phyloP scores from a whole-genome alignment of 257 asterid species.

The Vinca minor region DNA sequence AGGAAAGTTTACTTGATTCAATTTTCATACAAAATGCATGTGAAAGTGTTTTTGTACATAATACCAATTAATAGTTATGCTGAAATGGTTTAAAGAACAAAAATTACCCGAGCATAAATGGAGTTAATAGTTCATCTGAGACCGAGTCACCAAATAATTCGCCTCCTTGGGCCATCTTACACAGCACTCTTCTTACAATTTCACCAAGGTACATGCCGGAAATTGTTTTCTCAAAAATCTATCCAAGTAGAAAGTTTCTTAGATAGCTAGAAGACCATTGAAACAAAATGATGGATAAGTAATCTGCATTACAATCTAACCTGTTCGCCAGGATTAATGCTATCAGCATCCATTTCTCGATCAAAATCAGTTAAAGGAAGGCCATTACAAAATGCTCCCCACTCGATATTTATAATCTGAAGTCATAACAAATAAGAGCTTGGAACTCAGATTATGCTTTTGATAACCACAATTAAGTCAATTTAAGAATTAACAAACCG shows the following conservation, averaged over 20 bases:
- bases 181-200: slow-evolving; percentile 59
- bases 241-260: slow-evolving; percentile 15
- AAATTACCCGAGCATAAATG: slow-evolving; percentile 48
- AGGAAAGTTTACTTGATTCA: slow-evolving; percentile 5
- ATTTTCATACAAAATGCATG: neutral
- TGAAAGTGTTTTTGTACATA: neutral
- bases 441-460: neutral
- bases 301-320: slow-evolving; percentile 20
- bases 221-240: slow-evolving; percentile 74
- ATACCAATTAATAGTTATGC: neutral
- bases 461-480: neutral
- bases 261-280: neutral
- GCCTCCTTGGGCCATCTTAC: slow-evolving; percentile 50
- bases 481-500: slow-evolving; percentile 26
- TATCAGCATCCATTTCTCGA: slow-evolving; percentile 64
- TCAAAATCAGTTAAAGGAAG: slow-evolving; percentile 69
- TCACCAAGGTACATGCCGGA: slow-evolving; percentile 90
- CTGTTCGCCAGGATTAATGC: slow-evolving; percentile 80
- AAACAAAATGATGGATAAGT: neutral
- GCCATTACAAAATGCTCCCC: slow-evolving; percentile 74
- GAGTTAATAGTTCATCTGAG: slow-evolving; percentile 44
- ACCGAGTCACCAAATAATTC: slow-evolving; percentile 45
- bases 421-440: neutral
- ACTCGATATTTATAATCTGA: slow-evolving; percentile 70
- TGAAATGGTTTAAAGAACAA: neutral